Conservation (phyloP, 441 rosid species). For the Populus tomentosa region DNA sequence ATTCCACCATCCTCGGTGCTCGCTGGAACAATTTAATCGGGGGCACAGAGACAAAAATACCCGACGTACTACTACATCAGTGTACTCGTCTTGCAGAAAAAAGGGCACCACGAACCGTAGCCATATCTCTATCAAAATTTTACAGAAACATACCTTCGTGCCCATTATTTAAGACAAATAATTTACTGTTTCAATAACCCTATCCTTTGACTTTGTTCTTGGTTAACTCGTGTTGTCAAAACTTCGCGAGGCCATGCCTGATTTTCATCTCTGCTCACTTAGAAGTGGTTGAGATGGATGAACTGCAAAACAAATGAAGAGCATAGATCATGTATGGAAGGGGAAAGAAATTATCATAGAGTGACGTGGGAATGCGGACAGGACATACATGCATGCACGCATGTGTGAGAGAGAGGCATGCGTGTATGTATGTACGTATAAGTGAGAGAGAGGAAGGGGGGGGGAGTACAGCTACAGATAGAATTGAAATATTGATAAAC, state of each 20-base stretch:
- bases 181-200: background rate
- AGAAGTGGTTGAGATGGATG: constrained; percentile 56
- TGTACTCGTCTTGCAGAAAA: too few relatives aligned
- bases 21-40: too few relatives aligned
- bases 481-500: background rate
- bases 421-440: too few relatives aligned
- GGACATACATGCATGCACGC: too few relatives aligned
- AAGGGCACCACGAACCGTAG: too few relatives aligned
- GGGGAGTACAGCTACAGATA: background rate
- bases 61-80: too few relatives aligned
- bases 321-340: background rate
- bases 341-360: too few relatives aligned
- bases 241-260: constrained; percentile 6
- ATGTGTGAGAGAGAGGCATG: too few relatives aligned
- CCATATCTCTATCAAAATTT: constrained; percentile 9
- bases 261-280: constrained; percentile 37
- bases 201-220: background rate
- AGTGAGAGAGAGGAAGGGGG: too few relatives aligned
- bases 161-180: constrained; percentile 4
- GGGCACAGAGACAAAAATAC: too few relatives aligned
- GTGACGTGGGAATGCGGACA: too few relatives aligned
- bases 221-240: background rate
- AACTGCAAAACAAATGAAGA: constrained; percentile 35
- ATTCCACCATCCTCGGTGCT: too few relatives aligned
- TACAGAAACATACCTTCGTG: constrained; percentile 6